Evolutionary conservation across 345 rosid species (phyloP).

Genomic region (Rhizophora apiculata): DNA sequence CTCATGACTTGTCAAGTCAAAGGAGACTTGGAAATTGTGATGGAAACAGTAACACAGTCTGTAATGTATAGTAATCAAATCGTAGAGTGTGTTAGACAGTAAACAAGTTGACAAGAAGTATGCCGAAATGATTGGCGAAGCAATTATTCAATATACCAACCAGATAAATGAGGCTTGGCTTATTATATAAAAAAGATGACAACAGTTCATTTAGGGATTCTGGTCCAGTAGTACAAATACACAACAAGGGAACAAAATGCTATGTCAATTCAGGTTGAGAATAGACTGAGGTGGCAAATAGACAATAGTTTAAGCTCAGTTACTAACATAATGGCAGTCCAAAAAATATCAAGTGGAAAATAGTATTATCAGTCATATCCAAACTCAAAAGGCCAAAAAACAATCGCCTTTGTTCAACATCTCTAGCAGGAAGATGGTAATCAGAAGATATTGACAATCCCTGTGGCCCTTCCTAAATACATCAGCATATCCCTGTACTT

Average conservation of each 20-base stretch:
- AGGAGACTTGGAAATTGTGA: not conserved
- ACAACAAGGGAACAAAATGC: not conserved
- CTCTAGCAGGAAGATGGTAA: too few species aligned
- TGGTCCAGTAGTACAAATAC: not conserved
- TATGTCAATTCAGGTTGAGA: not conserved
- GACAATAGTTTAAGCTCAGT: not conserved
- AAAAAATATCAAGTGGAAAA: not conserved
- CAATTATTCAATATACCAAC: not conserved
- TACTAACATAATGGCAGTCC: not conserved
- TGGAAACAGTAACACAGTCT: not conserved
- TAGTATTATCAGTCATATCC: not conserved
- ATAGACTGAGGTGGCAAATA: not conserved
- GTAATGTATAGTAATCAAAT: too few species aligned
- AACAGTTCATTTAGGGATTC: not conserved
- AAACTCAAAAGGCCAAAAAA: not conserved
- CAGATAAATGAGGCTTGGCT: not conserved
- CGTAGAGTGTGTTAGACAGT: too few species aligned
- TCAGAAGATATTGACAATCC: too few species aligned
- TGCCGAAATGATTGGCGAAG: not conserved
- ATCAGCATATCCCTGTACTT: not conserved
- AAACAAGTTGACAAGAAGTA: too few species aligned
- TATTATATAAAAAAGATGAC: not conserved
- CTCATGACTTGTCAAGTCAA: not conserved
- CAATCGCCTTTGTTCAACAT: not conserved
- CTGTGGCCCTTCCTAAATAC: too few species aligned